phyloP scores from a whole-genome alignment of 805 yeast species.

The Sugiyamaella valdiviana region DNA sequence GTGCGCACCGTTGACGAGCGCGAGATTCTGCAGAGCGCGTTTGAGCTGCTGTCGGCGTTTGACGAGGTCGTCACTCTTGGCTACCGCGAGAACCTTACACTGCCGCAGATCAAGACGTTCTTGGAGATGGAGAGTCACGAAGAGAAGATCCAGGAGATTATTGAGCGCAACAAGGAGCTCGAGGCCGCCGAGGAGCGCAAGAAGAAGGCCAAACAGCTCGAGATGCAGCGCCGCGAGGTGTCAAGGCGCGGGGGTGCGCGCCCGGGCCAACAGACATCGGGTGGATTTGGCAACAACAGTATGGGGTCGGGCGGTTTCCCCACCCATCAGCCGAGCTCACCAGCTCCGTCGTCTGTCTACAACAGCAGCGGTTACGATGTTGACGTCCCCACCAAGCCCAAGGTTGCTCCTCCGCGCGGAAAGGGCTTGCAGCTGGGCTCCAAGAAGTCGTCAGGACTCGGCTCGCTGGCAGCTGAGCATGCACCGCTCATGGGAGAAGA shows the following conservation, averaged over 20 bases:
- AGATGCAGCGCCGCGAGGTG: conserved; percentile 48
- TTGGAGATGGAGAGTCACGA: conserved; percentile 98
- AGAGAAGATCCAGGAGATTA: conserved; percentile 96
- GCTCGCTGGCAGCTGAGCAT: conserved; percentile 23
- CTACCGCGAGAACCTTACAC: conserved; percentile 76
- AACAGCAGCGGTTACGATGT: conserved; percentile 17
- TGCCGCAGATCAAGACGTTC: conserved; percentile 78
- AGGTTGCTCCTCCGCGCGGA: conserved; percentile 44
- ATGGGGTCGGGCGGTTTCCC: conserved; percentile 1
- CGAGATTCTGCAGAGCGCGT: conserved; percentile 77
- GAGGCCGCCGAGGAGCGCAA: conserved; percentile 97
- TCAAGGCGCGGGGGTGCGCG: conserved; percentile 31
- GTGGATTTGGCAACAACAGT: conserved; percentile 14
- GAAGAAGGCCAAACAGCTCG: conserved; percentile 79
- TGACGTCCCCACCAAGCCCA: conserved; percentile 9
- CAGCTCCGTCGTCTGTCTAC: conserved; percentile 9
- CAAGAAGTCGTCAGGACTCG: conserved; percentile 25
- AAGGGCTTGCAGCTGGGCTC: conserved; percentile 78
- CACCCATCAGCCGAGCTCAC: conserved; percentile 12
- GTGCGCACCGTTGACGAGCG: conserved; percentile 70
- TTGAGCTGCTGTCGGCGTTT: conserved; percentile 83
- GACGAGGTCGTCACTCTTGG: conserved; percentile 92
- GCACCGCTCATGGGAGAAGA: conserved; percentile 27
- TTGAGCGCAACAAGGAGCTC: conserved; percentile 91
- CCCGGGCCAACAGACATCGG: conserved; percentile 16